Base-by-base conservation (phyloP, 2,329 filamentous ascomycete genomes). In the Amylocarpus encephaloides region DNA sequence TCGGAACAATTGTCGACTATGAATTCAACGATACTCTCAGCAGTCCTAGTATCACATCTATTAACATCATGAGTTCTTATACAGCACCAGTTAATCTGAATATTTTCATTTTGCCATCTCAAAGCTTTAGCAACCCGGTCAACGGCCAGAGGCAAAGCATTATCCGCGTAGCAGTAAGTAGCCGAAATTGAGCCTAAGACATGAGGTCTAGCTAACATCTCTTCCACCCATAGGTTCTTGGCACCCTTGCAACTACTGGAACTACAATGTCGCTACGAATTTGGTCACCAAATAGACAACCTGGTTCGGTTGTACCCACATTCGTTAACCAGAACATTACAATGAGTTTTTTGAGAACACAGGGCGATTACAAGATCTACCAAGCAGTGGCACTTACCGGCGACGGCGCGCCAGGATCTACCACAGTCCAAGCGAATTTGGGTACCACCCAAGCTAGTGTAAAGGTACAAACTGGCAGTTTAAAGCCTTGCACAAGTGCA, bases 31-130 rank as follows among this genome's bases (percentile, higher is more conserved):
- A 57, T 19, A 49, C 43, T 18, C 29, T 54, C 18, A 46, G 19
- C 10, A 43, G 22, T 19, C 33, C 50, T 3, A 44, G 13, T 7
- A 46, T 50, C 9, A 56, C 41, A 12, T 49, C 49, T 2, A 45
- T 58, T 29, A 53, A n/a, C 10, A 34, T 56, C 34, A 29, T 50
- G 33, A 34, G 44, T 3, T 38, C 43, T n/a, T 57, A 53, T 29
- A 49, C 18, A 13, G 53, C 50, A 48, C 29, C 48, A 6, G 56
- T 58, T 34, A 56, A 58, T 38, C 39, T 43, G 5, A 54, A 56
- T 13, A 36, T 58, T 18, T 58, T 58, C 49, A 30, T 58, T 34
- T 11, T 55, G 11, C 51, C 51, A 7, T 54, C 53, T 3, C 32
- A 41, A 30, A 53, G 49, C 33, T 56, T 35, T 33, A 26, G 22